Conservation (phyloP, 805 yeast genomes). For the Kodamaea leandrae region DNA sequence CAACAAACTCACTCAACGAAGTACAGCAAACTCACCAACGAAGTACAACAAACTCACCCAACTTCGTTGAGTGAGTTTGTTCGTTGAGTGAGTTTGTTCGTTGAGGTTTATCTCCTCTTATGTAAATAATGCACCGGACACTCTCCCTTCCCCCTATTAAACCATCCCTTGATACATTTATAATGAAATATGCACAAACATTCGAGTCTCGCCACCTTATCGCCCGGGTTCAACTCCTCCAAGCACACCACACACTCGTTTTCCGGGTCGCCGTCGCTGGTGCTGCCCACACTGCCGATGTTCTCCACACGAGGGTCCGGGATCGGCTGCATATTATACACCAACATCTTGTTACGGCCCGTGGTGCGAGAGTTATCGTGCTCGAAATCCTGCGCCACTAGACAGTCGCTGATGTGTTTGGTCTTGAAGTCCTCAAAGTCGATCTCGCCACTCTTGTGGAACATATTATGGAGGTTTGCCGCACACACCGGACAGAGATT, state of each 20-base stretch:
- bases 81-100: no score
- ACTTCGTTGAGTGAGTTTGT: no score
- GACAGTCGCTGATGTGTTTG: slow-evolving; percentile 68
- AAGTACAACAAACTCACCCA: no score
- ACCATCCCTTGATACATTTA: slow-evolving; percentile 89
- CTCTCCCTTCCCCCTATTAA: slow-evolving; percentile 77
- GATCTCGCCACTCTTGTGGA: slow-evolving; percentile 16
- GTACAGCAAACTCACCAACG: no score
- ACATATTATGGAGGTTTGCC: slow-evolving; percentile 24
- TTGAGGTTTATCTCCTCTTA: slow-evolving; percentile 14
- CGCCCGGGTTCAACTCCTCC: slow-evolving; percentile 83
- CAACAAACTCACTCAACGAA: no score
- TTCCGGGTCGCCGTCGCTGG: slow-evolving; percentile 34
- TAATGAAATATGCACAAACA: slow-evolving; percentile 95
- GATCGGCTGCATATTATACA: slow-evolving; percentile 57
- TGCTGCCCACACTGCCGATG: slow-evolving; percentile 20
- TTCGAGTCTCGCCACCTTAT: slow-evolving; percentile 86
- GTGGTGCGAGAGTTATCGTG: slow-evolving; percentile 51
- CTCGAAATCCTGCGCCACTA: slow-evolving; percentile 63
- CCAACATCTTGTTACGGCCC: slow-evolving; percentile 79
- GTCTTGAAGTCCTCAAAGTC: slow-evolving; percentile 48
- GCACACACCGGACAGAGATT: slow-evolving; percentile 44
- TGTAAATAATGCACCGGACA: slow-evolving; percentile 75
- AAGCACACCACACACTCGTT: slow-evolving; percentile 93
- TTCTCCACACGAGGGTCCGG: slow-evolving; percentile 39